Evolutionary conservation across 129 eudicot species (phyloP), one percentile per base, ranked within the genome.

Genomic region (carrot (Daucus carota)): DNA sequence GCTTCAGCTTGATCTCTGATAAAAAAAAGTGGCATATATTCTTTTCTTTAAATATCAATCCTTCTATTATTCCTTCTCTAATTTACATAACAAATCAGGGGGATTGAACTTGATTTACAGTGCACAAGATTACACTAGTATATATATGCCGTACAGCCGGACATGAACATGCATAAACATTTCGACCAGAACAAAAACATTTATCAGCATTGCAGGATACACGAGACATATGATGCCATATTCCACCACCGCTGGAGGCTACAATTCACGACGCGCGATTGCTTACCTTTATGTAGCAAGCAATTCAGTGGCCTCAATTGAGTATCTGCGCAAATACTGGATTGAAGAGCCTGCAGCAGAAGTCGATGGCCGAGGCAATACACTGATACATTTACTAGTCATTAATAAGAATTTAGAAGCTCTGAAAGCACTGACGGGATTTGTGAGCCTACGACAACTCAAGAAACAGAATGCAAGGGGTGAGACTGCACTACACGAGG

Each of bases 341-440:
- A 60, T 26, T 26, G 36, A 60, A 0, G 68, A 60, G 12, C 68
- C 36, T 24, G 68, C 68, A 60, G 68, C n/a, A 26, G 18, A 60
- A 60, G 36, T 60, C 33, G 68, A 60, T 60, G 68, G 68, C 36
- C 15, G 36, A 60, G 68, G 68, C 68, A 60, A 60, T 28, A 60
- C 68, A 28, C 68, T 28, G 3, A 20, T 60, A 24, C 68, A 60
- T 60, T 60, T 60, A 28, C 3, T 26, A 60, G 68, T 60, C 7
- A 28, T 60, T 60, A 24, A 18, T 60, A 34, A 34, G 7, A 60
- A 60, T 60, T 34, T 26, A 60, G 68, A 60, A 24, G 68, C 68
- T 60, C 17, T 60, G 32, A 60, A 60, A 60, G 18, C 68, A 60
- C 17, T 60, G 36, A 60, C 28, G 8, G 68, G 8, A 60, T 29